Evolutionary conservation across 371 early-diverging fungal species (phyloP), one percentile per base, ranked within the genome.

Genomic region (Mortierella sp.): DNA sequence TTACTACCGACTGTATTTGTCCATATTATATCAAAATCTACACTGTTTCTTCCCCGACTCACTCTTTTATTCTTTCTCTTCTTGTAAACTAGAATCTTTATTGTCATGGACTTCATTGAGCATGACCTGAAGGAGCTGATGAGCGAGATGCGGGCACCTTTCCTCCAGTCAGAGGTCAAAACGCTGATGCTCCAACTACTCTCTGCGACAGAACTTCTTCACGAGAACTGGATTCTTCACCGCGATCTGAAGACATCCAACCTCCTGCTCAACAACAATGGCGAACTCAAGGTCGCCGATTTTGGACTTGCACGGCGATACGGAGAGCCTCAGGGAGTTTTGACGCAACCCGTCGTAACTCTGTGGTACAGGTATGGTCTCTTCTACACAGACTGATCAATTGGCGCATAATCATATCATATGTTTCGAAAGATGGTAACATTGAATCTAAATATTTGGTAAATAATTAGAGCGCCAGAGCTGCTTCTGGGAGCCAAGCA

Each of bases 221-320:
- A 99, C 84, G 93, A 92, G 31, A 96, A 97, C 82, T 99, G 98
- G 98, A 95, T 98, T 50, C 92, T 99, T 34, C 99, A 99, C 85
- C 93, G 98, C 55, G 99, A 99, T 90, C 89, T 99, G 70, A 99
- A 99, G 88, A 98, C 99, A 19, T 96, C 97, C 76, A 99, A 99
- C 83, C 76, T 99, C 71, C 88, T 99, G 44, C 88, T 99, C 89
- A 97, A 95, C 81, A 96, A 97, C 80, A 86, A 92, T 31, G 98
- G 98, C 9, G 92, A 91, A 55, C 91, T 97, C 83, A 95, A 96
- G 73, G 95, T 98, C 1, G 97, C 96, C 1, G 97, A 97, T 88
- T 97, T 97, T 88, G 97, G 96, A 6, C 78, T 97, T 58, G 96
- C 97, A 2, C 90, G 97, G 57, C 90, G 92, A 77, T 96, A 93